A percentile compares a stretch with the other conserved stretches of the same genome.
Conservation (phyloP, 1,284 basidiomycete species). For the Fomes fomentarius region DNA sequence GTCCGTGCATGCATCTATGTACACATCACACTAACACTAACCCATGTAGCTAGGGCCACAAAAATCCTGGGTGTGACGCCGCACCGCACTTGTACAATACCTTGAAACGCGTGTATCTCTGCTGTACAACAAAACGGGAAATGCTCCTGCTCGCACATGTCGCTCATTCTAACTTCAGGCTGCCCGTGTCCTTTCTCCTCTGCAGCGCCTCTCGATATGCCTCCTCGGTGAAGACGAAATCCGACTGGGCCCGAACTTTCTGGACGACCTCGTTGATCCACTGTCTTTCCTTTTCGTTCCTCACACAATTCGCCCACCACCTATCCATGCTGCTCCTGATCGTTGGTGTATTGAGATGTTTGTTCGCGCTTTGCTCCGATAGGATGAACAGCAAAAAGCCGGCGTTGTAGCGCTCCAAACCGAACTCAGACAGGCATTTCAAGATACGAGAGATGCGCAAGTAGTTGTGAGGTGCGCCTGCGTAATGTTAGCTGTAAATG, state of each 20-base stretch:
- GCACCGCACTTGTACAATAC: no score
- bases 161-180: constrained; percentile 9
- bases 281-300: constrained; percentile 58
- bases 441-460: constrained; percentile 79
- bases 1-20: not conserved
- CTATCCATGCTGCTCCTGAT: constrained; percentile 69
- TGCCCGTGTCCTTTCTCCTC: constrained; percentile 40
- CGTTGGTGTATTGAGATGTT: constrained; percentile 49
- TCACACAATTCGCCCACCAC: constrained; percentile 79
- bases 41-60: no score
- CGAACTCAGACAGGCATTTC: constrained; percentile 74
- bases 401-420: constrained; percentile 62
- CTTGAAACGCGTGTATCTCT: no score
- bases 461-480: constrained; percentile 73
- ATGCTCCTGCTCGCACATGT: not conserved
- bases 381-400: constrained; percentile 73
- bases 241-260: constrained; percentile 45
- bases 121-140: not conserved
- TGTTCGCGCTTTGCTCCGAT: constrained; percentile 66
- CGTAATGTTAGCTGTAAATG: not conserved
- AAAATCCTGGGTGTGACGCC: no score
- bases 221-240: constrained; percentile 56
- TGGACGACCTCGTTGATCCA: constrained; percentile 55
- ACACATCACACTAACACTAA: no score
- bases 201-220: constrained; percentile 54